These are phyloP conservation scores for Tylopilus intermedius DNA, from an alignment of 768 basidiomycete species.

Conservation along the genomic window DNA sequence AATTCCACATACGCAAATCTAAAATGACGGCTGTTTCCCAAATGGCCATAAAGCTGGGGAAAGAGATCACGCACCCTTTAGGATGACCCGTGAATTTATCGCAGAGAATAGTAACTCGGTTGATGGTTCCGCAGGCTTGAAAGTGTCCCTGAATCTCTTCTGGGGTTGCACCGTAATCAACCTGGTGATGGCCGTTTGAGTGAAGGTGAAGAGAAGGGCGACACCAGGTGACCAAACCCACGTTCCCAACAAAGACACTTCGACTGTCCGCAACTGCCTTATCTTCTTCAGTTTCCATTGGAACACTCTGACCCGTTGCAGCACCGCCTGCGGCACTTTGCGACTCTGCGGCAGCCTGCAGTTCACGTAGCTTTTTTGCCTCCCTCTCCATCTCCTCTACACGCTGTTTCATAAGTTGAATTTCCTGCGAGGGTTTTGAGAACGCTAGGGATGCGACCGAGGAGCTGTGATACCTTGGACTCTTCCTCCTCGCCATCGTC, in stretches of 20 bases:
- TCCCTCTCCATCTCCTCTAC: conserved; percentile 93
- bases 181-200: conserved; percentile 45
- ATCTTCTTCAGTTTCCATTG: conserved; percentile 83
- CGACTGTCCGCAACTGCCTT: conserved; percentile 73
- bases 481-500: conserved; percentile 65
- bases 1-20: conserved; percentile 99
- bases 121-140: conserved; percentile 95
- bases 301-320: conserved; percentile 41
- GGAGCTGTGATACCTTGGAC: conserved; percentile 42
- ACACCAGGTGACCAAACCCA: conserved; percentile 38
- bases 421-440: conserved; percentile 53
- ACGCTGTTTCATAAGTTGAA: conserved; percentile 84
- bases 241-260: conserved; percentile 96
- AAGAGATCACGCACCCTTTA: conserved; percentile 65
- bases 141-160: conserved; percentile 98
- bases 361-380: conserved; percentile 80
- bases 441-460: conserved; percentile 7
- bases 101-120: conserved; percentile 97
- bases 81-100: conserved; percentile 99
- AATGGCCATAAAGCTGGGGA: not conserved
- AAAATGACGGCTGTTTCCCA: conserved; percentile 11
- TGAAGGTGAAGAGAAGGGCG: conserved; percentile 7
- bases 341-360: conserved; percentile 73
- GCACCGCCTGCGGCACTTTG: conserved; percentile 43
- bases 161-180: conserved; percentile 94